Percentiles rank a stretch among this genome's conserved stretches.
These are phyloP conservation scores for Karstenula rhodostoma DNA, from an alignment of 2,329 filamentous ascomycete genomes.

Conservation along the genomic window DNA sequence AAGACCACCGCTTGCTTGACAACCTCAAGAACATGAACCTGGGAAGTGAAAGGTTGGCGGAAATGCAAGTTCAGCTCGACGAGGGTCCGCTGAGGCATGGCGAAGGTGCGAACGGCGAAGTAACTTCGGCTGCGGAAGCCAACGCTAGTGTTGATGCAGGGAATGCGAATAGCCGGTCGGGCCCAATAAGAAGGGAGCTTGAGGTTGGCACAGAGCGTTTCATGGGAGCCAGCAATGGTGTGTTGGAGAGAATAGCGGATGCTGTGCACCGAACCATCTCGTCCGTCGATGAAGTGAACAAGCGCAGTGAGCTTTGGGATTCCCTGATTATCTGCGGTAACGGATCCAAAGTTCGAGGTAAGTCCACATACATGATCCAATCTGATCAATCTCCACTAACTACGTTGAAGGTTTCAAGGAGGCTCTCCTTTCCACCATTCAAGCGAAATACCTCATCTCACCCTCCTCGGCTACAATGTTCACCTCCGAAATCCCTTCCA, in stretches of 20 bases:
- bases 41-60: conserved; percentile 56
- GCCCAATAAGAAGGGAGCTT: conserved; percentile 65
- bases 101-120: conserved; percentile 41
- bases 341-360: conserved; percentile 72
- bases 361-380: conserved; percentile 16
- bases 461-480: conserved; percentile 95
- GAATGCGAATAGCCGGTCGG: conserved; percentile 26
- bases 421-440: conserved; percentile 81
- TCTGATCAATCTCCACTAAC: conserved; percentile 48
- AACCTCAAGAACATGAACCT: conserved; percentile 61
- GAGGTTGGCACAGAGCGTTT: conserved; percentile 82
- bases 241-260: conserved; percentile 84
- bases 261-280: conserved; percentile 85
- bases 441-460: conserved; percentile 85
- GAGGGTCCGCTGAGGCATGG: conserved; percentile 54
- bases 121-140: conserved; percentile 32
- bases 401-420: conserved; percentile 76
- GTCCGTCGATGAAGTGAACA: conserved; percentile 82
- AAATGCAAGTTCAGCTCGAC: conserved; percentile 62
- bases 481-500: conserved; percentile 93
- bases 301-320: conserved; percentile 89
- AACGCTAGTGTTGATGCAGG: conserved; percentile 35
- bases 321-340: conserved; percentile 91
- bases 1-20: conserved; percentile 68
- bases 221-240: conserved; percentile 67